These are phyloP conservation scores for Dictyostelium intermedium DNA, from an alignment of 78 protist genomes.

Conservation along the genomic window DNA sequence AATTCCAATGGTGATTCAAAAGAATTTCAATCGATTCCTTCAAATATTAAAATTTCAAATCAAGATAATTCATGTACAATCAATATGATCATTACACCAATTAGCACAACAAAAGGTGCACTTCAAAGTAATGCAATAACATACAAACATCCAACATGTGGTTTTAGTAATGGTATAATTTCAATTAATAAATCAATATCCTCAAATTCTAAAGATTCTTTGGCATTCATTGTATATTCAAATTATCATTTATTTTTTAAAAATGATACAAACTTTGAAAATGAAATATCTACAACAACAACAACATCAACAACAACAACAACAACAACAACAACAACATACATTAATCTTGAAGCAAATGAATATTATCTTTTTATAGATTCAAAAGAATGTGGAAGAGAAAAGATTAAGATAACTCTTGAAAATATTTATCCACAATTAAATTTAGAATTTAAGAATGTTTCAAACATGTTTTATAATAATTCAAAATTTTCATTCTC, in stretches of 20 bases:
- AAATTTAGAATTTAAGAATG: background rate
- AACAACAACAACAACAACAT: background rate
- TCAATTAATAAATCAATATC: background rate
- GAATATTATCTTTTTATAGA: background rate
- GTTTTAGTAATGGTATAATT: background rate
- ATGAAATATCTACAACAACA: background rate
- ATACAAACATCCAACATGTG: background rate
- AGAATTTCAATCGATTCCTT: background rate
- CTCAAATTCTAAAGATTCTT: too few species aligned
- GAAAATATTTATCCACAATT: background rate
- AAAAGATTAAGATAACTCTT: background rate
- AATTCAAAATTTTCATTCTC: background rate
- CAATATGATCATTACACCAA: background rate
- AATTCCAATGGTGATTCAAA: background rate
- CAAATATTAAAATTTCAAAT: background rate
- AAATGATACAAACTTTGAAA: background rate
- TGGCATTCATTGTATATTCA: too few species aligned
- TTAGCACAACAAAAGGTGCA: background rate
- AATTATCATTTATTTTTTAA: background rate
- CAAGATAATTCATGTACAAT: background rate
- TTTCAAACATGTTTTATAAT: background rate
- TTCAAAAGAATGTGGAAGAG: background rate
- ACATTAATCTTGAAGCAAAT: background rate
- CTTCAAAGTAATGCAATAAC: background rate
- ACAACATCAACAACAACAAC: background rate